These are phyloP conservation scores for Calycina marina DNA, from an alignment of 2,329 filamentous ascomycete genomes.

Conservation along the genomic window DNA sequence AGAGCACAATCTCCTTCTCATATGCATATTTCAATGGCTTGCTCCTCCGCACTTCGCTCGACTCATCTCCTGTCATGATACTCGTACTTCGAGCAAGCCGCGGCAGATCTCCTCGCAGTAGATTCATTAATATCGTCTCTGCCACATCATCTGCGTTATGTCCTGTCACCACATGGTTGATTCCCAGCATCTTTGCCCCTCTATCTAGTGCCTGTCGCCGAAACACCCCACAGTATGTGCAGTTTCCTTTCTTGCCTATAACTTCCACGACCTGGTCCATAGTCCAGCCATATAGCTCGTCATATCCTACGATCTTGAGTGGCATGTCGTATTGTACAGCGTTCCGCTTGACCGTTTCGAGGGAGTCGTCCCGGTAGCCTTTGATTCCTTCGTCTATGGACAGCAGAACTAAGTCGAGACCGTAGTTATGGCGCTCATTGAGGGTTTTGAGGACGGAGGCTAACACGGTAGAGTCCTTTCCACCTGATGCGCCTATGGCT, in stretches of 20 bases:
- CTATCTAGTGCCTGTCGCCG: constrained; percentile 85
- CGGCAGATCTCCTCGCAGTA: constrained; percentile 79
- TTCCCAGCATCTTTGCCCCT: constrained; percentile 73
- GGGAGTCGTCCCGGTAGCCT: constrained; percentile 86
- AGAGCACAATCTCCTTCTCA: constrained; percentile 97
- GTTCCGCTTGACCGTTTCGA: constrained; percentile 94
- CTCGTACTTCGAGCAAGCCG: constrained; percentile 77
- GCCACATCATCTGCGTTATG: constrained; percentile 97
- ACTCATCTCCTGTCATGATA: constrained; percentile 65
- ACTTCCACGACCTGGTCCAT: constrained; percentile 98
- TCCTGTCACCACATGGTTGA: constrained; percentile 88
- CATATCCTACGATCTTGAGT: constrained; percentile 83
- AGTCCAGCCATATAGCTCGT: constrained; percentile 92
- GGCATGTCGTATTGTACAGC: constrained; percentile 82
- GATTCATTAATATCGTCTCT: constrained; percentile 95
- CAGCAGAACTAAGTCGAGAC: constrained; percentile 69
- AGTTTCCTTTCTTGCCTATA: constrained; percentile 96
- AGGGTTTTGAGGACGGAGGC: constrained; percentile 89
- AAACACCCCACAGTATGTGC: constrained; percentile 97
- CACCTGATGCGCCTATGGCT: constrained; percentile 90
- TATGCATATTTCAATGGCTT: constrained; percentile 98
- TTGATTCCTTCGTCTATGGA: constrained; percentile 97
- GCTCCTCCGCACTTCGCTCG: constrained; percentile 83
- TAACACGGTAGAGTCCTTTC: constrained; percentile 93
- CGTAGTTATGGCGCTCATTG: constrained; percentile 80